Base-by-base conservation (phyloP, 2,329 filamentous ascomycete genomes). In the Lithohypha guttulata region DNA sequence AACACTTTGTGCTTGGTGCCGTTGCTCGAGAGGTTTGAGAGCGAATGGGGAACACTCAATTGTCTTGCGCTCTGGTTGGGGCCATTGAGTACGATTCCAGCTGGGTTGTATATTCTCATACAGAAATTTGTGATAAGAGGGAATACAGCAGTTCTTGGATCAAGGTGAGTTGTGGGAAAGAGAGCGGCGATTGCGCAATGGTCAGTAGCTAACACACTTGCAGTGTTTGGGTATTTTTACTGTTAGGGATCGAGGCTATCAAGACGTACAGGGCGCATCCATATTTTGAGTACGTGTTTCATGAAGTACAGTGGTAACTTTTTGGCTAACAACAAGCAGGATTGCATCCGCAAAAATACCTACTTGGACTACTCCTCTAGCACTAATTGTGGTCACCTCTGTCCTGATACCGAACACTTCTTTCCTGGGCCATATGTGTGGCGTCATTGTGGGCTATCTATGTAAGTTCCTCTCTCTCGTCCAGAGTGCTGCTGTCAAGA, bases 1-100 rank as follows among this genome's bases (percentile, higher is more conserved):
- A 94, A 96, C 61, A 59, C 85, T 17, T 37, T 93, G 47, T 83
- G 85, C 15, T 60, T 96, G 46, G 79, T 80, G 26, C 91, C 91
- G n/a, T 68, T 98, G 36, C 65, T 98, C 59, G 89, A 95, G 62
- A 76, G 87, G 45, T 98, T 96, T 60, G 91, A 98, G 65, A 74
- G 76, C 46, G 89, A 95, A 59, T 79, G 93, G 60, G 91, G 91
- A 37, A 96, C 89, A 6, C 67, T 96, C 55, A 84, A 84, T 18
- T 81, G 85, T n/a, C 59, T 93, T 47, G 76, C 84, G 23, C 69
- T 96, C 37, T 95, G 96, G 59, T 76, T 91, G 54, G 91, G 91
- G 42, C 87, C 80, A 17, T 66, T 89, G 42, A 84, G 81, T 1
- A 85, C 82, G 4, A 72, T 96, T 42, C 91, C 91, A 4, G 89